Conservation (phyloP, 2,329 filamentous ascomycete genomes). For the Stemphylium vesicarium region DNA sequence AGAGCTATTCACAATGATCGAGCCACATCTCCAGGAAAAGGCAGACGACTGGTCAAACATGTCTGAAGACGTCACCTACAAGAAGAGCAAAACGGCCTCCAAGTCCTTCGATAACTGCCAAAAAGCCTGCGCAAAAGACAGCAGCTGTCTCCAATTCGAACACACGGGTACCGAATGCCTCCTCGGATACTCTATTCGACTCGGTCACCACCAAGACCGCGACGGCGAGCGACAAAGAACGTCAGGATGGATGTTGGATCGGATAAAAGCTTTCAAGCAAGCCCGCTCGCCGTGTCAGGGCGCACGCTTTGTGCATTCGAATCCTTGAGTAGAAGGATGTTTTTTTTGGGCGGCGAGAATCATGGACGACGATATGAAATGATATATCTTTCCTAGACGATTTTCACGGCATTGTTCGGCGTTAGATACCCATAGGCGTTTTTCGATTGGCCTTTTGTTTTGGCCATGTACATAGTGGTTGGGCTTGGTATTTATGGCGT, state of each 20-base stretch:
- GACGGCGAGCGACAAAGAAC: constrained; percentile 30
- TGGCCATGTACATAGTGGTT: too few relatives aligned
- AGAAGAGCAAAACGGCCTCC: constrained; percentile 22
- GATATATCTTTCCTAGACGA: constrained; percentile 10
- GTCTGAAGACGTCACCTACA: constrained; percentile 36
- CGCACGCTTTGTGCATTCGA: constrained; percentile 44
- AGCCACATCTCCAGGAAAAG: constrained; percentile 31
- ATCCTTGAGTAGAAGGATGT: constrained; percentile 29
- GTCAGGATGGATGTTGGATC: constrained; percentile 42
- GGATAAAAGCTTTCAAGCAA: constrained; percentile 40
- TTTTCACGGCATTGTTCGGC: constrained; percentile 4
- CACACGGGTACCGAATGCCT: constrained; percentile 38
- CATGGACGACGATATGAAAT: constrained; percentile 19
- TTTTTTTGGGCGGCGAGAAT: not conserved
- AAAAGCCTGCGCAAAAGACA: constrained; percentile 36
- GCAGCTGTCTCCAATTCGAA: constrained; percentile 43
- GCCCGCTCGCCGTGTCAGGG: constrained; percentile 37
- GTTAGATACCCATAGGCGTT: constrained; percentile 8
- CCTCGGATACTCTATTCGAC: constrained; percentile 35
- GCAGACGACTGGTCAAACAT: constrained; percentile 45
- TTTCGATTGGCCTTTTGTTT: not conserved
- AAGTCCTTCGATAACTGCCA: constrained; percentile 39
- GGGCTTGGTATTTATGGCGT: too few relatives aligned
- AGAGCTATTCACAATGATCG: constrained; percentile 41
- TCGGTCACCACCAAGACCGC: constrained; percentile 34